Base-by-base conservation (phyloP, 1,284 basidiomycete species). In the Trichosporon faecale region DNA sequence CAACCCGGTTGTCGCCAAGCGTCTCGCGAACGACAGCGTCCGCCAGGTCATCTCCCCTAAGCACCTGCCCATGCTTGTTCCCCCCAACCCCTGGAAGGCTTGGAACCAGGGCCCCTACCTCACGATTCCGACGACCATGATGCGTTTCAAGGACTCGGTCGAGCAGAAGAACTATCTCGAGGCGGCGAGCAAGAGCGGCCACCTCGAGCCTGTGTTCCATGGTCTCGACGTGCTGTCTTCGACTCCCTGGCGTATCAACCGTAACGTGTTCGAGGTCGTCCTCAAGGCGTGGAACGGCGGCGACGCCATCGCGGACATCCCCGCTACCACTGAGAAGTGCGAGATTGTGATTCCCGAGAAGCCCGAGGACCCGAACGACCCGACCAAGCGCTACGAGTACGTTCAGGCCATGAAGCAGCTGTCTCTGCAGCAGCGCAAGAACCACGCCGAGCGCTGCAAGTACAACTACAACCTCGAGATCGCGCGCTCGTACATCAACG, bases 391-490 rank as follows among this genome's bases (percentile, higher is more conserved):
- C 77, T 86, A 86, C 25, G 78, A 88, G 7, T 92, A 90, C 78
- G 76, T 91, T 27, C 84, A 86, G 67, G 85, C 88, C 33, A 84
- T 91, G 75, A 91, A 89, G 82, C 79, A 83, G 31, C 89, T 88
- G 77, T 82, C 86, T n/a, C 86, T 89, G 75, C 85, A 84, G 23
- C 91, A 90, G 82, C 88, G 91, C 21, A 90, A 89, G 76, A 92
- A 91, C 75, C 96, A 98, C 83, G 92, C 91, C 18, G 92, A 95
- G 71, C 87, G 96, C 61, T 98, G 95, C 83, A 93, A 88, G 79
- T 90, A 95, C 72, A 98, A 98, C 83, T 99, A 99, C 84, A 98
- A 95, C 84, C 89, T 99, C 70, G 96, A 98, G 84, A 97, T 99
- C 77, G 96, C 96, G 1, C 88, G 93, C 69, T 91, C 95, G 35